Evolutionary conservation across 345 rosid species (phyloP), one percentile per base, ranked within the genome.

Genomic region (Physaria fendleri): DNA sequence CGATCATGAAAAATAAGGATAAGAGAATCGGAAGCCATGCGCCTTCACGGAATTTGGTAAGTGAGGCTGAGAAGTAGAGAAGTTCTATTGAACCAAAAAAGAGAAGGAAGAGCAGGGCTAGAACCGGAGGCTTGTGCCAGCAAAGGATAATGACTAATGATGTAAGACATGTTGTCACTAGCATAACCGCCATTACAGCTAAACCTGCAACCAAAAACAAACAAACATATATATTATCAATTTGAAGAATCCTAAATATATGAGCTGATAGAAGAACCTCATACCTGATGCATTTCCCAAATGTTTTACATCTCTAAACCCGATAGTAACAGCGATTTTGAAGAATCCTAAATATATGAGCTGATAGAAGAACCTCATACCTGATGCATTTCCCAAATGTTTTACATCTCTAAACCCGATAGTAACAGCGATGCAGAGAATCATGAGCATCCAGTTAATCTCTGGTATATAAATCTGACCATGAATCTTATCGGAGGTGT

Each of bases 11-110:
- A 54, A 87, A 38, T 17, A 94, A 80, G 12, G 99, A 96, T 39
- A 90, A 76, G 71, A 94, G 99, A 62, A 94, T 90, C 10, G 99
- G 99, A 18, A 94, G 96, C 99, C 99, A 94, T 18, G 99, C 99
- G 46, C 99, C 99, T 59, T 94, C 99, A 0, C 78, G 78, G 74
- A 90, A 94, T 69, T 94, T 94, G 63, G 95, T 87, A 13, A 94
- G 90, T 4, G 99, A 94, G 30, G 99, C 97, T 2, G 99, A 90
- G 83, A 94, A 94, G 81, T 94, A 94, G 41, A 94, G 92, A 60
- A 94, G 74, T 40, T 94, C 99, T 27, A 94, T 55, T 0, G 87
- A 83, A 8, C 95, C 97, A 21, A 94, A 94, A 71, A 94, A 81
- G 64, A 94, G 78, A 7, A 94, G 82, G 70, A 94, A 94, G 16